Evolutionary conservation across 352 stramenopile genomes (phyloP), one percentile per base, ranked within the genome.

Genomic region (Pythium rishiriense): DNA sequence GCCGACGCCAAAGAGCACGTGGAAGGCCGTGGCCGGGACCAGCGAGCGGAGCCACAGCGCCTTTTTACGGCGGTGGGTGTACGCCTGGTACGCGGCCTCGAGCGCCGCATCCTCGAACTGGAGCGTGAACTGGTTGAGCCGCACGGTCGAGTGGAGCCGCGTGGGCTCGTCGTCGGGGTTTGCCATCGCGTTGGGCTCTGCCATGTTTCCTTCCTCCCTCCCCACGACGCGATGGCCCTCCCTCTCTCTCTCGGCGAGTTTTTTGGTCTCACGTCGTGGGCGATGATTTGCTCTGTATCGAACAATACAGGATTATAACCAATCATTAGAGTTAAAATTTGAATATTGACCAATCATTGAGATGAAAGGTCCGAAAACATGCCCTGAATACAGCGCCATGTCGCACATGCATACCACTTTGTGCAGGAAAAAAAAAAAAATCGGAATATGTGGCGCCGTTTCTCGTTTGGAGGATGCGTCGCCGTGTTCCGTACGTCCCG

Each of bases 31-130:
- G 17, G 85, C 83, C 0, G 85, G 85, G 35, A 91, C 68, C n/a
- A 94, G 71, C 65, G 81, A 90, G 57, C 85, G 81, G 66, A 94
- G 64, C 85, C 85, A 94, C 9, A 94, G 75, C 66, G 76, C 81
- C 69, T 92, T 94, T 77, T 94, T 92, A 59, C 85, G 85, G 24
- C 65, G 75, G 63, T 94, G 81, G 10, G 78, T 74, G 53, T 69
- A 76, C 25, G 85, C 81, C 48, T 87, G 71, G 64, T 92, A 94
- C 45, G 74, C 72, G 15, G 59, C 58, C 57, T 94, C 85, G 26
- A 94, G 79, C 33, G 67, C 62, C n/a, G 56, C 52, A 65, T 92
- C 83, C 51, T 94, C 78, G 56, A 92, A 94, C 61, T 85, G 74
- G 33, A 94, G 83, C 56, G 85, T 84, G 70, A 88, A 92, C 62